Evolutionary conservation across 148 eudicot genomes (phyloP).

Genomic region (Linanthus parryae): DNA sequence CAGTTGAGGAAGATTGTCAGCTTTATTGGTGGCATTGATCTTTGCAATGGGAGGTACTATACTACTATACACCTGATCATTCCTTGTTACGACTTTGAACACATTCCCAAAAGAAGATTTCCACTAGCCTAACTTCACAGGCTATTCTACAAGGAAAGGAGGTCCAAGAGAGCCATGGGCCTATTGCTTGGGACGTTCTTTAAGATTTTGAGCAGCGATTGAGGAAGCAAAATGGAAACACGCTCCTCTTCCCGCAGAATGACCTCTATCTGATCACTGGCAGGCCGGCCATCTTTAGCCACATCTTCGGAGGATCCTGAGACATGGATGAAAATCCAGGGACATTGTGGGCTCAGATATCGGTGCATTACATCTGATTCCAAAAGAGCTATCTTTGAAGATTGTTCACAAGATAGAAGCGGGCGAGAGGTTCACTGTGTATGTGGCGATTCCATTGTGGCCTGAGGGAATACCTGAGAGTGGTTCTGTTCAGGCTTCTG

Average conservation of each 20-base stretch:
- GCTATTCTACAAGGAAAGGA: slow-evolving; percentile 55
- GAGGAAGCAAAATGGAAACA: slow-evolving; percentile 52
- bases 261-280: slow-evolving; percentile 34
- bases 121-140: slow-evolving; percentile 75
- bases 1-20: slow-evolving; percentile 46
- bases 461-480: slow-evolving; percentile 89
- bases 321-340: slow-evolving; percentile 60
- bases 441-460: slow-evolving; percentile 89
- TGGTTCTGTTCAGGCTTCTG: slow-evolving; percentile 65
- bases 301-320: slow-evolving; percentile 30
- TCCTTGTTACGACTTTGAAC: slow-evolving; percentile 46
- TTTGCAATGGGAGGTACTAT: slow-evolving; percentile 84
- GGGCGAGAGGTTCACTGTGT: slow-evolving; percentile 62
- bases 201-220: slow-evolving; percentile 87
- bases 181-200: slow-evolving; percentile 80
- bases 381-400: slow-evolving; percentile 73
- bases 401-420: slow-evolving; percentile 64
- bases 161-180: slow-evolving; percentile 97
- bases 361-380: slow-evolving; percentile 68
- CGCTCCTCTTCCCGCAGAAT: slow-evolving; percentile 16
- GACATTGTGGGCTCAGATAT: slow-evolving; percentile 40
- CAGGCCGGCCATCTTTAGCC: slow-evolving; percentile 24
- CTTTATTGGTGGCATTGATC: slow-evolving; percentile 85
- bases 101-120: slow-evolving; percentile 52
- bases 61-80: slow-evolving; percentile 55